Evolutionary conservation across 106 monocot species (phyloP).

Genomic region (Dendrobium catenatum): DNA sequence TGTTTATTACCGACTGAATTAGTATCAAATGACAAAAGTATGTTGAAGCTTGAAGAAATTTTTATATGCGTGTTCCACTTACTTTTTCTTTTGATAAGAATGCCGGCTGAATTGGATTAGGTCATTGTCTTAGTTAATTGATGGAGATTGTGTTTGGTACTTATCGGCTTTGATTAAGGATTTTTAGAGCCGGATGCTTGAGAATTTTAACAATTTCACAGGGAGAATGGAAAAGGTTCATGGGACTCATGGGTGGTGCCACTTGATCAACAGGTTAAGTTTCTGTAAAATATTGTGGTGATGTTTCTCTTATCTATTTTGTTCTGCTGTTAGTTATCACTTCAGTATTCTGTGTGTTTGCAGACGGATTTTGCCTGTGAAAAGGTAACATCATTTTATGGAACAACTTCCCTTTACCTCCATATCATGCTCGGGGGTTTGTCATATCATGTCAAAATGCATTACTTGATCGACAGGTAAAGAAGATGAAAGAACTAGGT

Average conservation of each 20-base stretch:
- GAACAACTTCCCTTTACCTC: background rate
- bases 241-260: constrained; percentile 82
- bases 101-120: too few relatives aligned
- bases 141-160: too few relatives aligned
- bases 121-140: too few relatives aligned
- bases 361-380: constrained; percentile 55
- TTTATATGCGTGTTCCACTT: too few relatives aligned
- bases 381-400: constrained; percentile 38
- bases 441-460: background rate
- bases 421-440: background rate
- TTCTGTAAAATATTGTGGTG: too few relatives aligned
- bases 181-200: too few relatives aligned
- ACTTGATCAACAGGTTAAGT: constrained; percentile 54
- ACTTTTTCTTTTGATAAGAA: too few relatives aligned
- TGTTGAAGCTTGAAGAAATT: too few relatives aligned
- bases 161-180: too few relatives aligned
- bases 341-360: constrained; percentile 8
- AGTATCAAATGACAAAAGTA: too few relatives aligned
- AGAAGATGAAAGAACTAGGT: constrained; percentile 61
- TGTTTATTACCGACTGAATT: too few relatives aligned
- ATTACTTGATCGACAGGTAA: constrained; percentile 36
- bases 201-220: background rate
- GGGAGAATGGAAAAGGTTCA: constrained; percentile 73
- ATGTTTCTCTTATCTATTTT: too few relatives aligned
- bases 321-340: background rate